Evolutionary conservation across 257 asterid species (phyloP).

Genomic region (Nicotiana undulata): DNA sequence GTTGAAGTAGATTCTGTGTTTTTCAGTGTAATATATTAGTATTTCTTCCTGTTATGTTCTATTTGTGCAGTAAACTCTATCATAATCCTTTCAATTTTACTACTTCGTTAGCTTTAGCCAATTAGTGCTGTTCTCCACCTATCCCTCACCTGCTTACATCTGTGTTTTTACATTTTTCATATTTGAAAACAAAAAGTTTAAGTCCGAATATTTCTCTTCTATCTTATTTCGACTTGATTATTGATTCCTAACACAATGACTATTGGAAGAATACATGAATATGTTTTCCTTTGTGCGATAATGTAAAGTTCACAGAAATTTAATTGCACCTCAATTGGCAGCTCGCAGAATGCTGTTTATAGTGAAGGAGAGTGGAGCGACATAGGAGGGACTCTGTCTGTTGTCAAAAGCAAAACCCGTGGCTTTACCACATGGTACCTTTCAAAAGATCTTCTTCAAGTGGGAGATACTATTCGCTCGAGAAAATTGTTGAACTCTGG

Average conservation of each 20-base stretch:
- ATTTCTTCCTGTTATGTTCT: no score
- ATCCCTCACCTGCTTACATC: not conserved
- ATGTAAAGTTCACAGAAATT: not conserved
- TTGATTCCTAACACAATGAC: not conserved
- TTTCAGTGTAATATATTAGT: no score
- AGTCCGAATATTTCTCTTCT: not conserved
- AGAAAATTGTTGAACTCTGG: conserved; percentile 26
- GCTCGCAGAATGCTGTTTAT: conserved; percentile 33
- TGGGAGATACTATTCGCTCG: conserved; percentile 55
- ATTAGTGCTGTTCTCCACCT: not conserved
- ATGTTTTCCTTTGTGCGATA: not conserved
- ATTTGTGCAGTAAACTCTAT: no score
- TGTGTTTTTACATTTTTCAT: not conserved
- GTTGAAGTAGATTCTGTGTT: no score
- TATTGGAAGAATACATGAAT: not conserved
- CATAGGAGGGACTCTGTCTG: conserved; percentile 24
- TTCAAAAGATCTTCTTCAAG: conserved; percentile 47
- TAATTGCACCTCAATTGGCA: conserved; percentile 22
- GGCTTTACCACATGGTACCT: conserved; percentile 46
- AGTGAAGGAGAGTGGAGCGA: conserved; percentile 40
- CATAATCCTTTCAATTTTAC: not conserved
- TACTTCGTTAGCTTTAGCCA: not conserved
- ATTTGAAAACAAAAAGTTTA: not conserved
- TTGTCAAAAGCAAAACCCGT: conserved; percentile 24
- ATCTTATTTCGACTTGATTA: not conserved